Conservation (phyloP, 1,139 yeast genomes). For the Scheffersomyces lignicola region DNA sequence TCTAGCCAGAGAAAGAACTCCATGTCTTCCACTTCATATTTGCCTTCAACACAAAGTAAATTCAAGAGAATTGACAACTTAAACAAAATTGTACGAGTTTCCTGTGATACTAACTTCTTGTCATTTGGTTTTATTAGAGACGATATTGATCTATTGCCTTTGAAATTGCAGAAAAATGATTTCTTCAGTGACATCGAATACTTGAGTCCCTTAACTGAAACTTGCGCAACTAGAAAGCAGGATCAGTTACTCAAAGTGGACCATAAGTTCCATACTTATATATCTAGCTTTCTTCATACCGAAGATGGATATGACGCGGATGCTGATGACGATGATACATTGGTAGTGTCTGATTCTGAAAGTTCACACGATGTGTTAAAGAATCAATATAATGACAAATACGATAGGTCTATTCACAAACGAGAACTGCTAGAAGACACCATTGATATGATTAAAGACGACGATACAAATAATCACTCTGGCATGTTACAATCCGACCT, state of each 20-base stretch:
- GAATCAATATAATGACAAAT: constrained; percentile 16
- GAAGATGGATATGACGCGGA: constrained; percentile 10
- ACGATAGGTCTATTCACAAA: constrained; percentile 17
- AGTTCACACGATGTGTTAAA: constrained; percentile 18
- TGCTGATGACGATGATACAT: constrained; percentile 16
- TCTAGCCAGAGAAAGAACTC: constrained; percentile 31
- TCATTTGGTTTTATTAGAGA: constrained; percentile 72
- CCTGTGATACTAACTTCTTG: constrained; percentile 65
- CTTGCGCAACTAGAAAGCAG: constrained; percentile 32
- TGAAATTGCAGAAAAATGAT: constrained; percentile 43
- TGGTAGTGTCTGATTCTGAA: constrained; percentile 12
- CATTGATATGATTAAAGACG: constrained; percentile 15
- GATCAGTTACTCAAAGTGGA: constrained; percentile 28
- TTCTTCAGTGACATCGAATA: constrained; percentile 48
- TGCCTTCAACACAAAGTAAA: constrained; percentile 39
- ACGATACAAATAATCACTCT: constrained; percentile 9
- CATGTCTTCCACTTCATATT: constrained; percentile 16
- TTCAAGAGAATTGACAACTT: constrained; percentile 55
- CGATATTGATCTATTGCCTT: constrained; percentile 57
- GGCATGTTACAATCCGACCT: constrained; percentile 17
- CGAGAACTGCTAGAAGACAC: constrained; percentile 16
- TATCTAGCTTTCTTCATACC: constrained; percentile 29
- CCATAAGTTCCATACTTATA: constrained; percentile 22
- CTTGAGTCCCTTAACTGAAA: constrained; percentile 45
- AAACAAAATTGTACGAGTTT: constrained; percentile 57